Evolutionary conservation across 78 protist genomes (phyloP).

Genomic region (Creolimax fragrantissima): DNA sequence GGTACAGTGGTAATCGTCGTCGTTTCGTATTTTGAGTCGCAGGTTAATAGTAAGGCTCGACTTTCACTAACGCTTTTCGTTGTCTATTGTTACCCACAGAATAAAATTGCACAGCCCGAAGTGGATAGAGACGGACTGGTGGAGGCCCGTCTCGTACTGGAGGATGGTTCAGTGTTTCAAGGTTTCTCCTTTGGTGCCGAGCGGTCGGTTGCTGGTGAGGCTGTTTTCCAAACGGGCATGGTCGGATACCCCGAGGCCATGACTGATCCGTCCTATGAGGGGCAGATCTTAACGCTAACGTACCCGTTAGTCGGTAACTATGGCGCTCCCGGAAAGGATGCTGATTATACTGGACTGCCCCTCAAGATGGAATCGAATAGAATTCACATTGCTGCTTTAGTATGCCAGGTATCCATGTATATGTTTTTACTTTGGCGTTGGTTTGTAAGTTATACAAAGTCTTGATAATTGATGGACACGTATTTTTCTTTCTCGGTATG

Average conservation of each 20-base stretch:
- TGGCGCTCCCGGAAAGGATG: slow-evolving; percentile 77
- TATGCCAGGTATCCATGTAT: slow-evolving; percentile 27
- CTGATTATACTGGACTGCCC: slow-evolving; percentile 53
- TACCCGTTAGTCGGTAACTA: slow-evolving; percentile 92
- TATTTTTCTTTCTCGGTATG: no score
- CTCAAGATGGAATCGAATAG: slow-evolving; percentile 61
- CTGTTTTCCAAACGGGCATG: slow-evolving; percentile 91
- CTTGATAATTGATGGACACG: no score
- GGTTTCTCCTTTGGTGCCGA: slow-evolving; percentile 82
- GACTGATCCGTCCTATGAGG: slow-evolving; percentile 92
- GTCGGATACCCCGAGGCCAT: slow-evolving; percentile 91
- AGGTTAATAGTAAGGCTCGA: no score
- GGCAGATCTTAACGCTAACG: slow-evolving; percentile 86
- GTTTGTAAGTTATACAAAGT: no score
- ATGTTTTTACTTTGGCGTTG: no score
- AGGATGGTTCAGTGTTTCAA: slow-evolving; percentile 73
- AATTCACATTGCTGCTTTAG: slow-evolving; percentile 66
- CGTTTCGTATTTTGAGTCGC: no score
- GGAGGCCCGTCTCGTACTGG: slow-evolving; percentile 52
- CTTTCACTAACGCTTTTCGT: no score
- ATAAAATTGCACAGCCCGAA: background rate
- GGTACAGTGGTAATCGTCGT: no score
- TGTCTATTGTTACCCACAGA: no score
- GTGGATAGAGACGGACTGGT: background rate
- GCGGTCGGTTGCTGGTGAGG: slow-evolving; percentile 68